A percentile compares a stretch with the other conserved stretches of the same genome.
Evolutionary conservation across 768 basidiomycete genomes (phyloP).

Genomic region (Sporobolomyces phaffii): DNA sequence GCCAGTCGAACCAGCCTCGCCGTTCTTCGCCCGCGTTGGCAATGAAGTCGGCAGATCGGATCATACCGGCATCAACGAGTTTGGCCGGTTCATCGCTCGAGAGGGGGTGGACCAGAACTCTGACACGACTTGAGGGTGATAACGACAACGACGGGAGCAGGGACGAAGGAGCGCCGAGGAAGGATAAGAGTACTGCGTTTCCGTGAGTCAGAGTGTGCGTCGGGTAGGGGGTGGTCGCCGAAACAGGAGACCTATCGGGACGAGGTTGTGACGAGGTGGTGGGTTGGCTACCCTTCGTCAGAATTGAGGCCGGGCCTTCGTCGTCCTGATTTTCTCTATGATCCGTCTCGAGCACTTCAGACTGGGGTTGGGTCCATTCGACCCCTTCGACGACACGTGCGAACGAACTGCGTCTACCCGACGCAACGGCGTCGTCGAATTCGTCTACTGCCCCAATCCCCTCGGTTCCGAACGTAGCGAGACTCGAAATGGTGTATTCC

Average conservation of each 20-base stretch:
- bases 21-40: neutral
- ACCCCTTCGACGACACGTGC: neutral
- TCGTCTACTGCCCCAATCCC: neutral
- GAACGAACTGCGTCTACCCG: neutral
- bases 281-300: too few relatives aligned
- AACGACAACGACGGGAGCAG: neutral
- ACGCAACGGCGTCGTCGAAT: neutral
- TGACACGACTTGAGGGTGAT: neutral
- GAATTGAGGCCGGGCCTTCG: neutral
- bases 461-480: constrained; percentile 19
- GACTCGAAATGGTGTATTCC: neutral
- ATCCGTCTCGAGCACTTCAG: too few relatives aligned
- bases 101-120: constrained; percentile 1
- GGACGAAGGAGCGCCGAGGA: constrained; percentile 4
- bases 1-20: neutral
- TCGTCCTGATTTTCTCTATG: too few relatives aligned
- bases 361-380: too few relatives aligned
- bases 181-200: constrained; percentile 30
- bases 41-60: neutral
- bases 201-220: constrained; percentile 9
- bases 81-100: neutral
- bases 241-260: neutral
- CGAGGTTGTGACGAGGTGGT: neutral
- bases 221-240: neutral
- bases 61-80: neutral